phyloP scores from a whole-genome alignment of 2,329 filamentous ascomycete genomes.

The Arachnomyces sp. region DNA sequence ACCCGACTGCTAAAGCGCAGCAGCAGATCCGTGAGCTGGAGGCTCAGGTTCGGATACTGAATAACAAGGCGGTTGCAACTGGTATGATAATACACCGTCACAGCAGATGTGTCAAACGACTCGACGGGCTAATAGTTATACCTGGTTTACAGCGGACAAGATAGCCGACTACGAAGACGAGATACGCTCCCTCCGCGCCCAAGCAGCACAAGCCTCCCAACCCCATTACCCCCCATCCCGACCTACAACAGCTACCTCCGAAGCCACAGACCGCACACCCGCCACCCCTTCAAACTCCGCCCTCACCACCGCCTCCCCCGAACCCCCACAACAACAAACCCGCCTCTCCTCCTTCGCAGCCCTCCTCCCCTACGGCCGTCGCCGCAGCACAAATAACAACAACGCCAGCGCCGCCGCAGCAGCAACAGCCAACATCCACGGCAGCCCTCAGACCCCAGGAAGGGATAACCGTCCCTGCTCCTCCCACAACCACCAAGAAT shows the following conservation, averaged over 20 bases:
- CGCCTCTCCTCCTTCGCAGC: slow-evolving; percentile 32
- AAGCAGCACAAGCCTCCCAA: slow-evolving; percentile 22
- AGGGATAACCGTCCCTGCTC: slow-evolving; percentile 8
- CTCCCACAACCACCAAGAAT: slow-evolving; percentile 16
- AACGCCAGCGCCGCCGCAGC: slow-evolving; percentile 19
- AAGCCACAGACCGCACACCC: slow-evolving; percentile 30
- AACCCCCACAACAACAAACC: slow-evolving; percentile 19
- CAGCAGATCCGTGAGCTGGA: slow-evolving; percentile 45
- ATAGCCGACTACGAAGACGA: slow-evolving; percentile 58
- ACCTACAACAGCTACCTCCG: slow-evolving; percentile 11
- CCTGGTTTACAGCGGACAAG: slow-evolving; percentile 40
- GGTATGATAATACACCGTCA: slow-evolving; percentile 31
- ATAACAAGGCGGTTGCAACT: slow-evolving; percentile 44
- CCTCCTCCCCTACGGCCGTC: slow-evolving; percentile 31
- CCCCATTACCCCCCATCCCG: slow-evolving; percentile 17
- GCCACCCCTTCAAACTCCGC: slow-evolving; percentile 28
- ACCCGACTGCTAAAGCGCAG: slow-evolving; percentile 22
- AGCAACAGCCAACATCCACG: slow-evolving; percentile 15
- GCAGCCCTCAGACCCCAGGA: slow-evolving; percentile 12
- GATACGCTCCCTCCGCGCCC: slow-evolving; percentile 41
- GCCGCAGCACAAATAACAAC: slow-evolving; percentile 25
- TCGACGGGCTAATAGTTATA: slow-evolving; percentile 3
- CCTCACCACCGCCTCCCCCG: slow-evolving; percentile 17
- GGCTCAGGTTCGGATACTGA: slow-evolving; percentile 45
- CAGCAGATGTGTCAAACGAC: background rate